These are phyloP conservation scores for Phellopilus nigrolimitatus DNA, from an alignment of 1,284 basidiomycete species.

Conservation along the genomic window DNA sequence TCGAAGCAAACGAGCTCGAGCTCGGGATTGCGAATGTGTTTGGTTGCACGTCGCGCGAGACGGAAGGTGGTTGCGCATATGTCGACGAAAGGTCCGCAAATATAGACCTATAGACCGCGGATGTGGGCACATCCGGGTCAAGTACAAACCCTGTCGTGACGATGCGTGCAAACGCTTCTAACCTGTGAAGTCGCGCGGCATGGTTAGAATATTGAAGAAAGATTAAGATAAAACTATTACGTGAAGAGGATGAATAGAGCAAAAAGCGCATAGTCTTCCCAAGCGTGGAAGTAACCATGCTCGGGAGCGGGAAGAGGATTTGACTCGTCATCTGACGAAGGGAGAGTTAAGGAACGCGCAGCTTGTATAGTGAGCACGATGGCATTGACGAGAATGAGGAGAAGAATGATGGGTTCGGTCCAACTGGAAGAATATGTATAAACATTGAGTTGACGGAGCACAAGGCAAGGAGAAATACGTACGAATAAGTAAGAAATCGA, in stretches of 20 bases:
- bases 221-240: slow-evolving; percentile 45
- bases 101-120: slow-evolving; percentile 46
- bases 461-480: slow-evolving; percentile 23
- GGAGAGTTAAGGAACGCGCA: slow-evolving; percentile 47
- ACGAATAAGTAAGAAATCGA: slow-evolving; percentile 67
- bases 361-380: slow-evolving; percentile 83
- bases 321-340: slow-evolving; percentile 29
- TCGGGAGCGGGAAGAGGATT: slow-evolving; percentile 40
- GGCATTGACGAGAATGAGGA: slow-evolving; percentile 83
- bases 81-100: slow-evolving; percentile 30
- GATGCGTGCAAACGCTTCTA: slow-evolving; percentile 88
- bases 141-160: slow-evolving; percentile 88
- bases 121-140: slow-evolving; percentile 74
- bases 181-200: slow-evolving; percentile 34
- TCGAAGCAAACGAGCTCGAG: slow-evolving; percentile 29
- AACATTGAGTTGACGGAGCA: not conserved
- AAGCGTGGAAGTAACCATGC: slow-evolving; percentile 77
- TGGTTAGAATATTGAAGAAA: slow-evolving; percentile 2
- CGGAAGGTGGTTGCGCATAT: slow-evolving; percentile 29
- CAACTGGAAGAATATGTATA: slow-evolving; percentile 44
- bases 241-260: slow-evolving; percentile 84
- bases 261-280: slow-evolving; percentile 87
- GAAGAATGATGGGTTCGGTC: slow-evolving; percentile 83
- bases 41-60: slow-evolving; percentile 24
- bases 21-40: slow-evolving; percentile 24